Conservation (phyloP, 805 yeast species). For the Candida mattraensis region DNA sequence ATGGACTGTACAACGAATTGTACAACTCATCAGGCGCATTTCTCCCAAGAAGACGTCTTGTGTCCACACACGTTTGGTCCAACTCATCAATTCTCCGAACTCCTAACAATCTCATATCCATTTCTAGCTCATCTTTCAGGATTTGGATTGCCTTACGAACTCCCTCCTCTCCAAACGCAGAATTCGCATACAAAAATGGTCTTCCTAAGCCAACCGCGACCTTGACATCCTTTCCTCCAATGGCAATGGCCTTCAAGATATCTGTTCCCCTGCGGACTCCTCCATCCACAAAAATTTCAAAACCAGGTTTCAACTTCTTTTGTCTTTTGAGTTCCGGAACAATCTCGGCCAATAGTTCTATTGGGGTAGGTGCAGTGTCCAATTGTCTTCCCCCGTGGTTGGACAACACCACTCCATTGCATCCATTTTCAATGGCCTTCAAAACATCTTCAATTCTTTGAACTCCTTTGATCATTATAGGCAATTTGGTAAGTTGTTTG, state of each 20-base stretch:
- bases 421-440: constrained; percentile 68
- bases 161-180: constrained; percentile 64
- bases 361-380: constrained; percentile 77
- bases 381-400: constrained; percentile 91
- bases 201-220: constrained; percentile 72
- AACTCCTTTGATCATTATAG: constrained; percentile 79
- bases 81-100: constrained; percentile 61
- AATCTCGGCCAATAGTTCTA: constrained; percentile 72
- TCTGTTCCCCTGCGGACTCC: constrained; percentile 72
- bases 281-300: constrained; percentile 66
- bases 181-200: constrained; percentile 63
- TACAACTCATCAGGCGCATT: constrained; percentile 34
- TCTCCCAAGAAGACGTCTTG: constrained; percentile 35
- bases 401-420: constrained; percentile 76
- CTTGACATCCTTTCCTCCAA: constrained; percentile 72
- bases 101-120: constrained; percentile 81
- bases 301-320: constrained; percentile 46
- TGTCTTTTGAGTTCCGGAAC: constrained; percentile 49
- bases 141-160: constrained; percentile 59
- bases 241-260: constrained; percentile 60
- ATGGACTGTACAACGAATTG: constrained; percentile 30
- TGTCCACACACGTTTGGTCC: constrained; percentile 61
- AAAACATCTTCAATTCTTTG: constrained; percentile 80
- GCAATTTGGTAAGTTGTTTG: constrained; percentile 55
- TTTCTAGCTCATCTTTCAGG: constrained; percentile 65